These are phyloP conservation scores for Linaria vulgaris DNA, from an alignment of 257 asterid genomes.

Conservation along the genomic window DNA sequence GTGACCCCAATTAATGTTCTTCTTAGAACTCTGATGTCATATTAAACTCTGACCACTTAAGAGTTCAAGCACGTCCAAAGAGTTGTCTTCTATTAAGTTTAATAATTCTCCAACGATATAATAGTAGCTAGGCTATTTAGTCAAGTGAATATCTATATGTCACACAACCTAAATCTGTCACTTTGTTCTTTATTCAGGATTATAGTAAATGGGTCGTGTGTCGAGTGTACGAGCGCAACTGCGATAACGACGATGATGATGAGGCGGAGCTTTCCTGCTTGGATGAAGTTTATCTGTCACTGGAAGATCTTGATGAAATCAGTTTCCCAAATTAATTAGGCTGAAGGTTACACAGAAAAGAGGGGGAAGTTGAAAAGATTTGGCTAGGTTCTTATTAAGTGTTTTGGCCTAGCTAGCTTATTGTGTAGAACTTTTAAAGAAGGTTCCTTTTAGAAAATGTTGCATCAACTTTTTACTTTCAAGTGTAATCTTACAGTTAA, in stretches of 20 bases:
- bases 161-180: no score
- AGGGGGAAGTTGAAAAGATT: neutral
- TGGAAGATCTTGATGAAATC: conserved; percentile 88
- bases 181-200: conserved; percentile 44
- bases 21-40: no score
- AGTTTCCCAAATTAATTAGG: conserved; percentile 52
- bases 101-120: no score
- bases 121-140: no score
- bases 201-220: conserved; percentile 85
- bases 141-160: no score
- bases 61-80: no score
- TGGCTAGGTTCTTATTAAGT: conserved; percentile 31
- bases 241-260: conserved; percentile 48
- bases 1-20: no score
- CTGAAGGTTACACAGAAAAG: no score
- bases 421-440: conserved; percentile 23
- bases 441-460: conserved; percentile 16
- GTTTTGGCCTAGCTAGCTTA: conserved; percentile 26
- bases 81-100: no score
- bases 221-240: conserved; percentile 64
- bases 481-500: conserved; percentile 20
- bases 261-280: conserved; percentile 86
- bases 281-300: conserved; percentile 89
- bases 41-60: no score
- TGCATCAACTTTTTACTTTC: conserved; percentile 27